Evolutionary conservation across 768 basidiomycete genomes (phyloP).

Genomic region (Amanita brunnescens): DNA sequence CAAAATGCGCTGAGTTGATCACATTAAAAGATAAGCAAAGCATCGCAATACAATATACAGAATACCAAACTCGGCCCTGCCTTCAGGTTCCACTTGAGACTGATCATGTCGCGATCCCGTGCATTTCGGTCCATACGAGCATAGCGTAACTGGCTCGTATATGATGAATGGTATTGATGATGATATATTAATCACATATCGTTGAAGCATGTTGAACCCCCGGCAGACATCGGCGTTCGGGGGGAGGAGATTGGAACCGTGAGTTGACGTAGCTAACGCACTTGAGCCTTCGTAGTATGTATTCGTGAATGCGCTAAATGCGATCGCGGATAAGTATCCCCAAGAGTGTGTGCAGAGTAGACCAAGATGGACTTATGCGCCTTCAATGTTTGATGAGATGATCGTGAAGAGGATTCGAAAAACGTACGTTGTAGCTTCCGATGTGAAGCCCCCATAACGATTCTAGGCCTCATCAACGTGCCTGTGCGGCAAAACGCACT

Average conservation of each 20-base stretch:
- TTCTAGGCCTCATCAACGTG: slow-evolving; percentile 46
- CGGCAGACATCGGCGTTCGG: slow-evolving; percentile 34
- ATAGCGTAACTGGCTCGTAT: too few species aligned
- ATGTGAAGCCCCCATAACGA: slow-evolving; percentile 45
- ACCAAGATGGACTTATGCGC: slow-evolving; percentile 49
- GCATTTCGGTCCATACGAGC: too few species aligned
- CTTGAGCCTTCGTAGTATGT: slow-evolving; percentile 29
- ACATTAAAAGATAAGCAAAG: too few species aligned
- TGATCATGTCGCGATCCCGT: too few species aligned
- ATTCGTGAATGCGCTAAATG: slow-evolving; percentile 46
- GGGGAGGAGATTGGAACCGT: slow-evolving; percentile 23
- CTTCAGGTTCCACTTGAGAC: too few species aligned
- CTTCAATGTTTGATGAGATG: slow-evolving; percentile 7
- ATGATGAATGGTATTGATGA: too few species aligned
- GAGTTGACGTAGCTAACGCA: slow-evolving; percentile 2
- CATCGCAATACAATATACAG: too few species aligned
- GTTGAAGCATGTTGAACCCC: slow-evolving; percentile 32
- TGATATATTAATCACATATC: too few species aligned
- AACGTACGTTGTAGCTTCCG: slow-evolving; percentile 52
- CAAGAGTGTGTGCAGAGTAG: slow-evolving; percentile 74
- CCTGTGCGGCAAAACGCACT: slow-evolving; percentile 49
- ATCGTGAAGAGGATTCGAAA: not conserved
- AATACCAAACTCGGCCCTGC: too few species aligned
- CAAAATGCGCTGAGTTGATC: too few species aligned
- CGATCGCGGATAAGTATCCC: slow-evolving; percentile 49